Percentiles rank a stretch among this genome's conserved stretches.
These are phyloP conservation scores for Allomyces macrogynus DNA, from an alignment of 192 early-diverging fungal species.

Conservation along the genomic window DNA sequence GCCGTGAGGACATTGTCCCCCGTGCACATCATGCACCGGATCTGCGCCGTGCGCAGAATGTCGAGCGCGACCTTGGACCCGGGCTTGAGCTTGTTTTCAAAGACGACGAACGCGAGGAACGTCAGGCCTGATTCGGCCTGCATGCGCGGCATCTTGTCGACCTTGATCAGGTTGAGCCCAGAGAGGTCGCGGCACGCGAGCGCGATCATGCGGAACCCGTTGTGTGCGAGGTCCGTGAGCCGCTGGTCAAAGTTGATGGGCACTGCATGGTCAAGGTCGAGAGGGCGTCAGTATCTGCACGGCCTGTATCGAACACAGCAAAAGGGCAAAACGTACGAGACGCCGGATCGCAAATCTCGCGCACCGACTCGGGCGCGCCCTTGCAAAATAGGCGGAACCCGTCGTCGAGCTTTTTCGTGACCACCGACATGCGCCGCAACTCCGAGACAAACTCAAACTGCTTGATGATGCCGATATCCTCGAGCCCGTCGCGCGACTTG, in stretches of 20 bases:
- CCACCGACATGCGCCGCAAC: slow-evolving; percentile 78
- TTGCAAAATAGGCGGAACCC: slow-evolving; percentile 59
- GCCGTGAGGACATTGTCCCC: slow-evolving; percentile 94
- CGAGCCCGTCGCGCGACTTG: slow-evolving; percentile 7
- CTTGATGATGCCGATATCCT: slow-evolving; percentile 29
- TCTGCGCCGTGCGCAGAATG: slow-evolving; percentile 55
- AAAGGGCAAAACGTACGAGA: slow-evolving; percentile 32
- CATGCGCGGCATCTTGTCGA: slow-evolving; percentile 54
- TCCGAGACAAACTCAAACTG: slow-evolving; percentile 83
- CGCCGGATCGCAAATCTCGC: slow-evolving; percentile 61
- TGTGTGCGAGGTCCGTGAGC: slow-evolving; percentile 73
- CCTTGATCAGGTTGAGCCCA: slow-evolving; percentile 43
- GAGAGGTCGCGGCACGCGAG: slow-evolving; percentile 61
- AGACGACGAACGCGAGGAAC: slow-evolving; percentile 90
- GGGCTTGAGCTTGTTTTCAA: slow-evolving; percentile 97
- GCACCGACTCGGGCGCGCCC: slow-evolving; percentile 92
- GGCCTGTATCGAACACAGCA: no score
- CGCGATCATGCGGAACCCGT: slow-evolving; percentile 93
- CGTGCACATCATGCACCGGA: slow-evolving; percentile 95
- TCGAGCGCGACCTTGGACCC: slow-evolving; percentile 57
- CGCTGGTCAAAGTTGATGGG: slow-evolving; percentile 65
- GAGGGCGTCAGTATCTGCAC: no score
- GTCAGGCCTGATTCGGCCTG: slow-evolving; percentile 62
- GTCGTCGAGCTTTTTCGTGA: slow-evolving; percentile 50
- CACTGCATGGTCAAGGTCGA: no score